These are phyloP conservation scores for Talaromyces albobiverticillius DNA, from an alignment of 2,329 filamentous ascomycete genomes.

Conservation along the genomic window DNA sequence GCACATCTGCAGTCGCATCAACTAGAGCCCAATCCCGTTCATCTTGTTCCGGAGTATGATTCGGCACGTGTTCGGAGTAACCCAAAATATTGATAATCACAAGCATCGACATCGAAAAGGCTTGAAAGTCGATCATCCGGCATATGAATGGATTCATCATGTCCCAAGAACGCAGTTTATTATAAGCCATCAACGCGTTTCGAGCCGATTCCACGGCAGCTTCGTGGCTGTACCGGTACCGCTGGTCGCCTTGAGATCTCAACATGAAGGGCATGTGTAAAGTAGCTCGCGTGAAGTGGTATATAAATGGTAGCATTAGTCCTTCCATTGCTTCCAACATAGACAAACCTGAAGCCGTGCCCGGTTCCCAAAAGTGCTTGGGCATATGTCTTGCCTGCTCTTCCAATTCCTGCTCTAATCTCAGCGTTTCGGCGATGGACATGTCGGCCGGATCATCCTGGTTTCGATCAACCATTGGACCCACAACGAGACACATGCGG, in stretches of 20 bases:
- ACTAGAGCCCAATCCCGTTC: constrained; percentile 37
- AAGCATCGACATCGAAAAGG: constrained; percentile 46
- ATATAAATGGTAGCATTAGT: constrained; percentile 38
- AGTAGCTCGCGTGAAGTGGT: constrained; percentile 37
- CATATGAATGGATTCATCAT: constrained; percentile 37
- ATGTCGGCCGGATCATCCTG: constrained; percentile 33
- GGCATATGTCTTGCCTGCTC: constrained; percentile 29
- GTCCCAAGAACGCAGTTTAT: constrained; percentile 27
- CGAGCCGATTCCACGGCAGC: constrained; percentile 42
- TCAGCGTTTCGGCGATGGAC: constrained; percentile 38
- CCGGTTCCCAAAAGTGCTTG: constrained; percentile 27
- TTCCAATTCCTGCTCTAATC: constrained; percentile 42
- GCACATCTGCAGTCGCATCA: constrained; percentile 27
- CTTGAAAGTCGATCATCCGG: constrained; percentile 49
- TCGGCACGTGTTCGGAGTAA: constrained; percentile 24
- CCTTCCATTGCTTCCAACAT: constrained; percentile 29
- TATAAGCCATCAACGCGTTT: constrained; percentile 39
- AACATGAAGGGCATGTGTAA: constrained; percentile 50
- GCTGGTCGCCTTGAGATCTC: constrained; percentile 32
- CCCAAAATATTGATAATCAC: constrained; percentile 44
- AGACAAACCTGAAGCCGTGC: constrained; percentile 18
- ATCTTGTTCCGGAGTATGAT: constrained; percentile 28
- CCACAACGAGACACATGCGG: constrained; percentile 33
- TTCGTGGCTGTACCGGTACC: constrained; percentile 38
- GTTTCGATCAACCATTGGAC: constrained; percentile 43